phyloP scores from a whole-genome alignment of 208 protist genomes.

The Perkinsela sp. region DNA sequence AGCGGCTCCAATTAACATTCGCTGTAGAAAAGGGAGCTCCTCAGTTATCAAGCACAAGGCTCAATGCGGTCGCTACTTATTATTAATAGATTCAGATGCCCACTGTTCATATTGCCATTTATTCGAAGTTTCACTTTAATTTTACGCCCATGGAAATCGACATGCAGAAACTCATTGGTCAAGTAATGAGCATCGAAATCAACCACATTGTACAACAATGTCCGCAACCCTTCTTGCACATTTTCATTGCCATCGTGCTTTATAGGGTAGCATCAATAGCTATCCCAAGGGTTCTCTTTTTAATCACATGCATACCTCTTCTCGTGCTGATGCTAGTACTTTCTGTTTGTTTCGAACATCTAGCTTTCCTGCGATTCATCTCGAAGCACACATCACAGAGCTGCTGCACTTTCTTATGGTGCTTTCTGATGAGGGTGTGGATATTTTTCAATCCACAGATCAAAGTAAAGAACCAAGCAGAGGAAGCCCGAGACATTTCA shows the following conservation, averaged over 20 bases:
- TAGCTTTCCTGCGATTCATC: not conserved
- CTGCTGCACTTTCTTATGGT: not conserved
- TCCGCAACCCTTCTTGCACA: not conserved
- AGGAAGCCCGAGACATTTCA: not conserved
- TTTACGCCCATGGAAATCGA: too few species aligned
- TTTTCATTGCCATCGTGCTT: not conserved
- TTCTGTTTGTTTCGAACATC: not conserved
- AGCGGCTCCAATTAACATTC: not conserved
- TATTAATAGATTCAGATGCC: too few species aligned
- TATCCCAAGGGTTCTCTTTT: not conserved
- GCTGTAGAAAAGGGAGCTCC: too few species aligned
- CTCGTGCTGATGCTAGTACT: not conserved
- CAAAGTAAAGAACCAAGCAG: not conserved
- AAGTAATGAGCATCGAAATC: too few species aligned
- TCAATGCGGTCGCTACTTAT: too few species aligned
- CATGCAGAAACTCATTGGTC: too few species aligned
- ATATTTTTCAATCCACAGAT: conserved; percentile 6
- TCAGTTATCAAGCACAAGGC: too few species aligned
- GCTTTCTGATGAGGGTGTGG: not conserved
- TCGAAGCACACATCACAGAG: not conserved
- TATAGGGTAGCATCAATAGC: not conserved
- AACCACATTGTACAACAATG: too few species aligned
- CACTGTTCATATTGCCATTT: too few species aligned
- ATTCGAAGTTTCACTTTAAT: too few species aligned
- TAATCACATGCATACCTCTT: not conserved